phyloP scores from a whole-genome alignment of 306 rosid genomes.

The Quercus aquifolioides region DNA sequence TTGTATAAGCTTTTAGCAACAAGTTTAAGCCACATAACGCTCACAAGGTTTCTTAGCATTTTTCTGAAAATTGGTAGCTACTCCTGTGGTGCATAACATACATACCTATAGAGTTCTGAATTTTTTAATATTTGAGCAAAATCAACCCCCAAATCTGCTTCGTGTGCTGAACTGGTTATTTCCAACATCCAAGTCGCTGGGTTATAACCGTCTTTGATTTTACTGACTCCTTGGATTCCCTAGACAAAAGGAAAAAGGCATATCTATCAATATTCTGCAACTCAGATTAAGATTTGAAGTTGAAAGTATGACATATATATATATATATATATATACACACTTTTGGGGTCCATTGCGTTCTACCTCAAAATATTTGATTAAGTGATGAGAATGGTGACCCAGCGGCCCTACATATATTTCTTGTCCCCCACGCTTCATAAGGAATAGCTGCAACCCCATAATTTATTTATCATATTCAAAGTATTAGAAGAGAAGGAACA shows the following conservation, averaged over 20 bases:
- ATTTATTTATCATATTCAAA: too few species aligned
- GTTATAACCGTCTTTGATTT: conserved; percentile 34
- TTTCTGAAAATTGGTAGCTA: too few species aligned
- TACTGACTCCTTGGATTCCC: conserved; percentile 37
- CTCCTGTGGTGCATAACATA: neutral
- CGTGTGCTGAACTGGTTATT: conserved; percentile 39
- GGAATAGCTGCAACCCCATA: conserved; percentile 33
- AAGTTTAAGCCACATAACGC: too few species aligned
- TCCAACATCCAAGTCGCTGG: conserved; percentile 62
- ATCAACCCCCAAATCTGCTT: conserved; percentile 37
- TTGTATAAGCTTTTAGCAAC: neutral
- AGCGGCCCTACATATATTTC: conserved; percentile 49
- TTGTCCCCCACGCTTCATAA: conserved; percentile 46
- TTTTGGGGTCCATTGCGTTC: neutral
- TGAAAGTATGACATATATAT: neutral
- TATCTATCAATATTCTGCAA: neutral
- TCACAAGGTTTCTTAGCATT: too few species aligned
- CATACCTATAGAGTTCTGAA: conserved; percentile 39
- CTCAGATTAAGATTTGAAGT: neutral
- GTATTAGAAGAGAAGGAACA: too few species aligned
- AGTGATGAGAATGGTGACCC: conserved; percentile 36
- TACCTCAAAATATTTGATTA: conserved; percentile 47
- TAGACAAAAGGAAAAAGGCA: neutral
- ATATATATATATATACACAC: too few species aligned
- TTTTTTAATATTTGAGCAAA: conserved; percentile 32